Conservation (phyloP, 768 basidiomycete species). For the Boletellus emodensis region DNA sequence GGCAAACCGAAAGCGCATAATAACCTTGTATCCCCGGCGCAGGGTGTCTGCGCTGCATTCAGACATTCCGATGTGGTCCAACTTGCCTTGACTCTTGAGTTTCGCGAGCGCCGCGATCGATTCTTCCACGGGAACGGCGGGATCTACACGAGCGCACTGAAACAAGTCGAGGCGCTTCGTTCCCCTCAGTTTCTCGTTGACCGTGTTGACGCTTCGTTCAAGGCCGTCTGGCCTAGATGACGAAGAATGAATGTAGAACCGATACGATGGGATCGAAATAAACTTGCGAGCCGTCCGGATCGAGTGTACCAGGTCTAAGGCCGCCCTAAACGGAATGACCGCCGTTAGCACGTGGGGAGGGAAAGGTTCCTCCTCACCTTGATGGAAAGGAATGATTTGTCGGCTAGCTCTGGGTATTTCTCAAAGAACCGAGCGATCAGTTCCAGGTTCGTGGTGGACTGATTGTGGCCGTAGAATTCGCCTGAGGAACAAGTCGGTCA, state of each 20-base stretch:
- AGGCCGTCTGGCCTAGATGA: conserved; percentile 35
- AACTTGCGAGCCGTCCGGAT: conserved; percentile 31
- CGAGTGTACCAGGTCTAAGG: not conserved
- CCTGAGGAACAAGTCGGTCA: conserved; percentile 23
- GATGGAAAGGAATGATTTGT: conserved; percentile 27
- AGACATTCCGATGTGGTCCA: conserved; percentile 54
- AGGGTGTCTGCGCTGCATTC: conserved; percentile 50
- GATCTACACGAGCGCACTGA: conserved; percentile 49
- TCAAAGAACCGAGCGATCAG: conserved; percentile 45
- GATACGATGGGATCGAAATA: not conserved
- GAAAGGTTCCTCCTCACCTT: conserved; percentile 12
- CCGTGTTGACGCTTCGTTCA: conserved; percentile 42
- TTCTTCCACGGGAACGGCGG: conserved; percentile 43
- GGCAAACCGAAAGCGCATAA: not conserved
- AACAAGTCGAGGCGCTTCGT: conserved; percentile 60
- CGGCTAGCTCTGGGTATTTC: conserved; percentile 31
- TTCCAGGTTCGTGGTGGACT: conserved; percentile 39
- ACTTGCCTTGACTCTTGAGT: conserved; percentile 28
- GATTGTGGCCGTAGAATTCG: conserved; percentile 51
- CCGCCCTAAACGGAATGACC: too few relatives aligned
- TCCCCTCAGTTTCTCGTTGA: conserved; percentile 45
- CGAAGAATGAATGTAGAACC: not conserved
- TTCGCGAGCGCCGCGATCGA: conserved; percentile 38
- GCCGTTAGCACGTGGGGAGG: too few relatives aligned
- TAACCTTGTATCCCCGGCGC: conserved; percentile 29